These are phyloP conservation scores for Wallacemonas sp. DNA, from an alignment of 208 protist species.

Conservation along the genomic window DNA sequence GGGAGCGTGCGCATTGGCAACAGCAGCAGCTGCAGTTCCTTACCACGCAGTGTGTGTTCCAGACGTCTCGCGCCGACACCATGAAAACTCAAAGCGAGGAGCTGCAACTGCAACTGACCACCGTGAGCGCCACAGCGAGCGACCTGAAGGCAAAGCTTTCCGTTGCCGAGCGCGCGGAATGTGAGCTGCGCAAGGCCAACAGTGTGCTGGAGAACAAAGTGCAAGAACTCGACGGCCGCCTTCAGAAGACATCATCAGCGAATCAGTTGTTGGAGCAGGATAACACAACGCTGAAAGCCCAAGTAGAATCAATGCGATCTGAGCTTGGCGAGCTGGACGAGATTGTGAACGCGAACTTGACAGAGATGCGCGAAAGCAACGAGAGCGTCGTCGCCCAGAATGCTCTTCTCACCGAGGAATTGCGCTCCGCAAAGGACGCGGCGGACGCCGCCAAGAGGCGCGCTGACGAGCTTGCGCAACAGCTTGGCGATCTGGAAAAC, in stretches of 20 bases:
- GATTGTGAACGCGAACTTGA: constrained; percentile 66
- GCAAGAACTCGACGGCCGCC: background rate
- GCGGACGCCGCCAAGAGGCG: background rate
- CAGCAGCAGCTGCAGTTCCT: background rate
- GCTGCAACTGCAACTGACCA: background rate
- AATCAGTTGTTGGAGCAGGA: constrained; percentile 25
- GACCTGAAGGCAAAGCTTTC: background rate
- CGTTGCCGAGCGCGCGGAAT: background rate
- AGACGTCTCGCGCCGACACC: background rate
- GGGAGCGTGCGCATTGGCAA: background rate
- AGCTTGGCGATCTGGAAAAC: constrained; percentile 9
- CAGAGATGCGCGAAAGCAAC: constrained; percentile 74
- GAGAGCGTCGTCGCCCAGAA: constrained; percentile 47
- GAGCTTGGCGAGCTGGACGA: constrained; percentile 76
- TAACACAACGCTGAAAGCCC: constrained; percentile 59
- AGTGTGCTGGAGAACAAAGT: constrained; percentile 4
- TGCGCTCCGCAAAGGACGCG: constrained; percentile 17
- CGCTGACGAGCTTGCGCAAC: constrained; percentile 11
- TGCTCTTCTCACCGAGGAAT: constrained; percentile 24
- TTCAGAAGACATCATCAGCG: constrained; percentile 9
- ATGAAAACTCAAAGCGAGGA: background rate
- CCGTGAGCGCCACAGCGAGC: background rate
- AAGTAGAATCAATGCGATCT: constrained; percentile 65
- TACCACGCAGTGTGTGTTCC: background rate
- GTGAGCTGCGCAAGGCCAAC: constrained; percentile 8